phyloP scores from a whole-genome alignment of 2,329 filamentous ascomycete genomes.

The Trichoderma koningiopsis region DNA sequence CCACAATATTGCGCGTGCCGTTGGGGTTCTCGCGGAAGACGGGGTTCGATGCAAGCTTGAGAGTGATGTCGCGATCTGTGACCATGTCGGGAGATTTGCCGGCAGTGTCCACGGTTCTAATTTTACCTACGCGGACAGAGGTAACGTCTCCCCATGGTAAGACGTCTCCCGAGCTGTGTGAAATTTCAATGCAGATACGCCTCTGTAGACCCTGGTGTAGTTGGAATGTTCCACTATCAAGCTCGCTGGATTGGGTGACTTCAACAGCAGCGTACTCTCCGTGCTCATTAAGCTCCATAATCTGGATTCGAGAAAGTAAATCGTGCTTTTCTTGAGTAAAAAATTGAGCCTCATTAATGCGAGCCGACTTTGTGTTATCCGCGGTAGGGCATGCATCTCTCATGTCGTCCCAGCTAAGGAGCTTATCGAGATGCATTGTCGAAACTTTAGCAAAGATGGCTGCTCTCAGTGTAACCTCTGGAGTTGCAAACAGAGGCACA shows the following conservation, averaged over 20 bases:
- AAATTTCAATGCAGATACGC: conserved; percentile 83
- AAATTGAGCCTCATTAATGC: conserved; percentile 89
- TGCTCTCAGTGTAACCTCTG: conserved; percentile 75
- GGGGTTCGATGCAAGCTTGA: conserved; percentile 78
- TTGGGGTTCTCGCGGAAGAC: conserved; percentile 83
- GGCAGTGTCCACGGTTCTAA: conserved; percentile 80
- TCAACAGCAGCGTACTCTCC: conserved; percentile 92
- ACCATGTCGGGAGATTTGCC: conserved; percentile 83
- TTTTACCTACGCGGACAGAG: conserved; percentile 73
- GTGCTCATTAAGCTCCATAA: conserved; percentile 87
- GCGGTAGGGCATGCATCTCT: conserved; percentile 71
- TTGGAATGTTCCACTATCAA: conserved; percentile 90
- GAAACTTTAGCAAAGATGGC: conserved; percentile 92
- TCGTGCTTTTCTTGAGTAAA: conserved; percentile 93
- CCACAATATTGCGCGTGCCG: conserved; percentile 81
- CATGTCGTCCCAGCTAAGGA: conserved; percentile 99
- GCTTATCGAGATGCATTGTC: conserved; percentile 91
- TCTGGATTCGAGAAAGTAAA: conserved; percentile 81
- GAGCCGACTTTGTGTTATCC: conserved; percentile 58
- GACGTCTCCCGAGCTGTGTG: conserved; percentile 84
- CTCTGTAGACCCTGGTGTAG: conserved; percentile 93
- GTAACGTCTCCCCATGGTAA: conserved; percentile 86
- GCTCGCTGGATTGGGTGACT: conserved; percentile 79
- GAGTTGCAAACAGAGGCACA: conserved; percentile 72
- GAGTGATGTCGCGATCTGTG: conserved; percentile 69